phyloP scores from a whole-genome alignment of 345 rosid genomes.

The Moricandia moricandioides region DNA sequence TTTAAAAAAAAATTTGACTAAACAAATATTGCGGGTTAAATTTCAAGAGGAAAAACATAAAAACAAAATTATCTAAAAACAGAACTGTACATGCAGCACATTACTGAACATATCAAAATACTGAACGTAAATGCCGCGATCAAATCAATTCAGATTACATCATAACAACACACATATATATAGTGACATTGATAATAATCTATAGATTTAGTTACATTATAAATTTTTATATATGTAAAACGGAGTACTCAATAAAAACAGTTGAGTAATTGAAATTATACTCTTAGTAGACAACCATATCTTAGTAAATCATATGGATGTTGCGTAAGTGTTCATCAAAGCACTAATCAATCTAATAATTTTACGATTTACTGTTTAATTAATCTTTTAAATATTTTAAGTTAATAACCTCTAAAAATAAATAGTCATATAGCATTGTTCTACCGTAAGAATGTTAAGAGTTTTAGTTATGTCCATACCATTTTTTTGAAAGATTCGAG shows the following conservation, averaged over 20 bases:
- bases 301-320: constrained; percentile 21
- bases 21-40: background rate
- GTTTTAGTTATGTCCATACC: background rate
- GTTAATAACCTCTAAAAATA: background rate
- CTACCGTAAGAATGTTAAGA: background rate
- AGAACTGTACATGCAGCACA: background rate
- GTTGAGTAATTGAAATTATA: constrained; percentile 5
- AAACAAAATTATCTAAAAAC: background rate
- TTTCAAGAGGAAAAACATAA: background rate
- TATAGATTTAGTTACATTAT: background rate
- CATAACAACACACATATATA: background rate
- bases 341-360: constrained; percentile 20
- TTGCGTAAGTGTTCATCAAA: constrained; percentile 34
- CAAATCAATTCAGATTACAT: background rate
- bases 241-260: background rate
- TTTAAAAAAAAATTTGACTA: too few species aligned
- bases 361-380: background rate
- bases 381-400: background rate
- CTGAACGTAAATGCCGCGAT: background rate
- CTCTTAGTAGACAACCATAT: constrained; percentile 27
- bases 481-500: background rate
- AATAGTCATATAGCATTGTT: background rate
- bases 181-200: background rate
- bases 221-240: background rate
- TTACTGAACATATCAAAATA: background rate